Conservation (phyloP, 2,329 filamentous ascomycete species). For the Fusarium protoensiforme region DNA sequence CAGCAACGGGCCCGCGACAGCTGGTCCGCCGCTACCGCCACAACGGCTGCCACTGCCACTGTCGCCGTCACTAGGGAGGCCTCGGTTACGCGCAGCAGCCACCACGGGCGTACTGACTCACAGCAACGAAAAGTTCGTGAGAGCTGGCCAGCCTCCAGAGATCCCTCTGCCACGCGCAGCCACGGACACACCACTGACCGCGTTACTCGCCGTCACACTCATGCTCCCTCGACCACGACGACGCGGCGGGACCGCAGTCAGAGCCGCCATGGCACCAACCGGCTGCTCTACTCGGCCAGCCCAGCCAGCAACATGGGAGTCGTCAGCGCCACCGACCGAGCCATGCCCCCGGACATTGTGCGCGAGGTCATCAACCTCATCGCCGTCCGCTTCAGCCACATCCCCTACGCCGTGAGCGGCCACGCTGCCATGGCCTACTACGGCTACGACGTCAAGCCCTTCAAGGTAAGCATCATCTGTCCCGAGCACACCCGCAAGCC, state of each 20-base stretch:
- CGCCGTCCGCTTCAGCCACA: conserved; percentile 52
- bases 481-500: conserved; percentile 49
- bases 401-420: conserved; percentile 60
- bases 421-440: conserved; percentile 57
- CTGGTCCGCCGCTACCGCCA: neutral
- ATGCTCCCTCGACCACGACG: conserved; percentile 10
- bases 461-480: conserved; percentile 55
- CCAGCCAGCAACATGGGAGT: conserved; percentile 21
- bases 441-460: conserved; percentile 49
- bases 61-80: neutral
- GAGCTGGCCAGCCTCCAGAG: neutral
- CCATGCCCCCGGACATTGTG: conserved; percentile 47
- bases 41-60: neutral
- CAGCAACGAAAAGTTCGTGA: neutral
- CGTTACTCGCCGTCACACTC: neutral
- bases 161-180: neutral
- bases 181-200: neutral
- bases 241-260: conserved; percentile 18
- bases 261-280: neutral
- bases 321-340: conserved; percentile 16
- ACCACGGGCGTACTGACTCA: neutral
- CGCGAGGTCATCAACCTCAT: conserved; percentile 54
- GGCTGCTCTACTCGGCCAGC: conserved; percentile 12
- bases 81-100: neutral
- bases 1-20: neutral